Conservation (phyloP, 1,139 yeast genomes). For the Pichia sp. region DNA sequence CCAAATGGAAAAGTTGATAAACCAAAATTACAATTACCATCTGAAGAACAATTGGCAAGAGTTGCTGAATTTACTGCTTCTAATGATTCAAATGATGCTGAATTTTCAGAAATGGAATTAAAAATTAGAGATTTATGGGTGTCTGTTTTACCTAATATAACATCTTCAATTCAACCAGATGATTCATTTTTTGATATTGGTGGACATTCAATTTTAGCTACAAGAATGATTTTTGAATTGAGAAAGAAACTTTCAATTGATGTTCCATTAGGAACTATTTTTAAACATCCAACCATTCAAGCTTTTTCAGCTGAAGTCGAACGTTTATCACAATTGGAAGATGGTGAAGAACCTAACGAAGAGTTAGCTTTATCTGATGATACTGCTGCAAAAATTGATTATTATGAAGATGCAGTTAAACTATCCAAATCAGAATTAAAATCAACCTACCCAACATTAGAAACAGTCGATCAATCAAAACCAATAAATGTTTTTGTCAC, state of each 20-base stretch:
- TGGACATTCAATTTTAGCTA: slow-evolving; percentile 95
- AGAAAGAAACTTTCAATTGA: slow-evolving; percentile 74
- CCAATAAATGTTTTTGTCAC: slow-evolving; percentile 73
- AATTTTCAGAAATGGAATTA: slow-evolving; percentile 58
- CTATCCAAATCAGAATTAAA: slow-evolving; percentile 43
- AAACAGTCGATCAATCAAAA: slow-evolving; percentile 31
- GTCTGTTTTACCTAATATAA: slow-evolving; percentile 75
- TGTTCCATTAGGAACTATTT: slow-evolving; percentile 83
- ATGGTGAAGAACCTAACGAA: slow-evolving; percentile 27
- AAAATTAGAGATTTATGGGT: slow-evolving; percentile 79
- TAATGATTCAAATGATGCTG: slow-evolving; percentile 41
- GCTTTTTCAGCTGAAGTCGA: slow-evolving; percentile 73
- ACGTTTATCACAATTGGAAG: slow-evolving; percentile 40
- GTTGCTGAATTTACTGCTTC: slow-evolving; percentile 46
- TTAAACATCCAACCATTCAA: slow-evolving; percentile 80
- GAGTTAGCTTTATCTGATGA: slow-evolving; percentile 20
- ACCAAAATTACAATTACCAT: slow-evolving; percentile 95
- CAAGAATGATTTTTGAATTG: slow-evolving; percentile 91
- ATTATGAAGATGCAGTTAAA: slow-evolving; percentile 68
- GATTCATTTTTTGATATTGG: slow-evolving; percentile 97
- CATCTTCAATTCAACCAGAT: slow-evolving; percentile 64
- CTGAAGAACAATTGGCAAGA: slow-evolving; percentile 71
- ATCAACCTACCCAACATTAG: slow-evolving; percentile 35
- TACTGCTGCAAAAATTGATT: slow-evolving; percentile 37
- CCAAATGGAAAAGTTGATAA: slow-evolving; percentile 99